These are phyloP conservation scores for Globisporangium spiculum DNA, from an alignment of 352 stramenopile genomes.

Conservation along the genomic window DNA sequence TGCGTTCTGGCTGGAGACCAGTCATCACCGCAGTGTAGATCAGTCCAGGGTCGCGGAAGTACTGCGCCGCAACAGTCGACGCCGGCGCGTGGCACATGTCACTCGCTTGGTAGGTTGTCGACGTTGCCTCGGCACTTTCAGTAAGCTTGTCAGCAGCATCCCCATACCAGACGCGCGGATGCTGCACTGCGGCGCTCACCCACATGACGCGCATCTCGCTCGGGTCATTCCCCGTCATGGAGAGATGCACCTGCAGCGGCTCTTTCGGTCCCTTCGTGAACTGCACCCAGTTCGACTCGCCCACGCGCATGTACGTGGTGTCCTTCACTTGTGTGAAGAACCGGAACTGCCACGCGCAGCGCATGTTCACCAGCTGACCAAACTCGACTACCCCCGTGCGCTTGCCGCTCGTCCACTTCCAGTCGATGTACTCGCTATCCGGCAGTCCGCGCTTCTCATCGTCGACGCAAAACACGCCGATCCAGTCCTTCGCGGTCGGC, in stretches of 20 bases:
- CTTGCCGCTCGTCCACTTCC: constrained; percentile 8
- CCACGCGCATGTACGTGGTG: constrained; percentile 20
- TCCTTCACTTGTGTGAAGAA: constrained; percentile 23
- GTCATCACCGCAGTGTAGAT: constrained; percentile 24
- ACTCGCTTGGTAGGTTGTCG: constrained; percentile 10
- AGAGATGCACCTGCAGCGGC: constrained; percentile 35
- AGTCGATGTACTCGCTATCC: constrained; percentile 25
- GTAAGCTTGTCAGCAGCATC: not conserved
- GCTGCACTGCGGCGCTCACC: constrained; percentile 22
- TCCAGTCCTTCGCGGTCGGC: constrained; percentile 21
- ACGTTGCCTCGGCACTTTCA: not conserved
- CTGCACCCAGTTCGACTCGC: constrained; percentile 27
- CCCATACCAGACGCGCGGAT: constrained; percentile 26
- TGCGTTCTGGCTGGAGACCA: constrained; percentile 8
- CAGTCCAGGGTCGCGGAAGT: constrained; percentile 23
- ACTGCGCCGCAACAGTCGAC: constrained; percentile 14
- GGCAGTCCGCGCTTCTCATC: constrained; percentile 15
- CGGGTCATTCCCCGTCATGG: constrained; percentile 22
- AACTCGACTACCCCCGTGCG: constrained; percentile 22
- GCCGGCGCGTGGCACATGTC: constrained; percentile 33
- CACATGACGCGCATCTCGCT: constrained; percentile 41
- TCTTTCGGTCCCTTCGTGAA: constrained; percentile 27
- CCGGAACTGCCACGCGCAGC: constrained; percentile 39
- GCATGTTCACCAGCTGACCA: constrained; percentile 43
- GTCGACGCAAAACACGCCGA: constrained; percentile 32